Conservation (phyloP, 805 yeast species). For the Yamadazyma laniorum region DNA sequence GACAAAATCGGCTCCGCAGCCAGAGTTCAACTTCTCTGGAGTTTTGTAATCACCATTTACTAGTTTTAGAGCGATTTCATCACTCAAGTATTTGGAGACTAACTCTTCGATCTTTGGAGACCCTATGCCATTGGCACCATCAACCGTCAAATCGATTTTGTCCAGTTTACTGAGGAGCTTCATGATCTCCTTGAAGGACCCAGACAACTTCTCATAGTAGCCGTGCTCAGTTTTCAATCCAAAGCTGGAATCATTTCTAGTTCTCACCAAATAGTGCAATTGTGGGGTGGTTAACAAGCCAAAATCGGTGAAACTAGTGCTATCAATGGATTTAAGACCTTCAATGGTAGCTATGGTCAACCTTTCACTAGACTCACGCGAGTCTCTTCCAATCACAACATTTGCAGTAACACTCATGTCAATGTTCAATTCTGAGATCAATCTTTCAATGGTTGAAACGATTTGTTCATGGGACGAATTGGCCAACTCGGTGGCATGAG, state of each 20-base stretch:
- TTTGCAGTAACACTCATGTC: conserved; percentile 42
- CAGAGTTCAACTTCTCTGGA: conserved; percentile 63
- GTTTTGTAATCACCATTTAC: conserved; percentile 54
- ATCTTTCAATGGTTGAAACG: conserved; percentile 30
- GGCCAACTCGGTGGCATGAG: conserved; percentile 74
- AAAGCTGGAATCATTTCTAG: conserved; percentile 61
- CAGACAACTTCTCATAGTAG: conserved; percentile 63
- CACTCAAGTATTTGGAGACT: conserved; percentile 37
- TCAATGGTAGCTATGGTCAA: conserved; percentile 58
- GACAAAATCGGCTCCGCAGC: conserved; percentile 95
- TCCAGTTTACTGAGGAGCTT: conserved; percentile 19
- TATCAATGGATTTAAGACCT: conserved; percentile 53
- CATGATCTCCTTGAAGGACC: conserved; percentile 49
- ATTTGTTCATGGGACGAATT: conserved; percentile 56
- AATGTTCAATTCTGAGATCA: conserved; percentile 45
- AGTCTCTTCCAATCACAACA: conserved; percentile 78
- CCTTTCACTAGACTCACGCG: conserved; percentile 78
- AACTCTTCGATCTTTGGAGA: conserved; percentile 66
- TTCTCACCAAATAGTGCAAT: conserved; percentile 80
- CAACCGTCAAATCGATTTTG: conserved; percentile 59
- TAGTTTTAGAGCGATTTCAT: conserved; percentile 39
- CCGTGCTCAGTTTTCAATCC: conserved; percentile 67
- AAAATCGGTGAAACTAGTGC: conserved; percentile 47
- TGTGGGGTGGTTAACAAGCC: conserved; percentile 91
- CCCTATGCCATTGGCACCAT: conserved; percentile 97